Evolutionary conservation across 176 grass and related monocot genomes (phyloP), one percentile per base, ranked within the genome.

Genomic region (Ananas comosus): DNA sequence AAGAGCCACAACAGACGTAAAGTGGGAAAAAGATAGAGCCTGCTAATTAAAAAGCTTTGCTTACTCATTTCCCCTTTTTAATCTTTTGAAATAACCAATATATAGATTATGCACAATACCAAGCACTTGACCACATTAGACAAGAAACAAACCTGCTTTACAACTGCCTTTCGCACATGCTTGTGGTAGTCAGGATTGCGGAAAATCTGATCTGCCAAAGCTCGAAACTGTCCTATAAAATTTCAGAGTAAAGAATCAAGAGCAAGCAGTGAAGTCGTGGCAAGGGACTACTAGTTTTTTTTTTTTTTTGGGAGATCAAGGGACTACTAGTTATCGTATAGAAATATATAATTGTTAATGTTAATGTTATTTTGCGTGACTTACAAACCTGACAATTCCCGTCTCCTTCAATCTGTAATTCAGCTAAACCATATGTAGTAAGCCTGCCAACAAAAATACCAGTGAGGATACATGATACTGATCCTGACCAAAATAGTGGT

Each of bases 171-270:
- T 23, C 94, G 85, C 49, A 92, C 79, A 72, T 97, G 94, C 77
- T 81, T 97, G 80, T 92, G 94, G 78, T 92, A 90, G 13, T 97
- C 84, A 67, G 94, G 89, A 83, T 97, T 92, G 29, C 87, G 86
- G 68, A 97, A 97, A 80, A 97, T 87, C 68, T 97, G 94, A 70
- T 97, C 94, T 67, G 94, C 94, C 80, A 97, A 84, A 82, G 94
- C 86, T 97, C 94, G 84, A 78, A 97, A 97, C 94, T 97, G 82
- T 64, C 76, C 16, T 23, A 73, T 58, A 74, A 70, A 0, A 22
- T 65, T 22, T 51, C 51, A 72, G 2, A 6, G 33, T 42, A 64
- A 1, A 56, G 63, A 21, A 58, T 22, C 74, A 70, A 74, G 48
- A 18, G 12, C 4, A 49, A 23, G 24, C 48, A 48, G 2, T 57